Conservation (phyloP, 139 green algal species). For the Chlamydomonas sphaeroides region DNA sequence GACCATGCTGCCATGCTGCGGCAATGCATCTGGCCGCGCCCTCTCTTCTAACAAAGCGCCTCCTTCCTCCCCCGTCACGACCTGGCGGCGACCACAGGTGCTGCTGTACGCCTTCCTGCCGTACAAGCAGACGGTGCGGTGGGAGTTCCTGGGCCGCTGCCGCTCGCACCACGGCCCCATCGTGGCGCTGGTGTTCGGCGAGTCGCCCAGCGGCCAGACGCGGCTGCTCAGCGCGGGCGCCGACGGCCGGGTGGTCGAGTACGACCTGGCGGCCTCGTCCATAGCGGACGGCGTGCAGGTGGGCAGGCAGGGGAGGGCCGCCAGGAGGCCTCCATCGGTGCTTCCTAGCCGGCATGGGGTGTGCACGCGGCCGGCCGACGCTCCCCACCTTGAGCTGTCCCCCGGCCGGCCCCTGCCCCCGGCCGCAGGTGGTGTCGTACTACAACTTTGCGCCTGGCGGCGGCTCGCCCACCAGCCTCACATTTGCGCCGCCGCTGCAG, state of each 20-base stretch:
- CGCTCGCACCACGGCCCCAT: slow-evolving; percentile 61
- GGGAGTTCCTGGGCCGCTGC: slow-evolving; percentile 77
- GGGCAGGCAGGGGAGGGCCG: no score
- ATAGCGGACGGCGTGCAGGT: slow-evolving; percentile 52
- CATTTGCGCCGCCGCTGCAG: slow-evolving; percentile 73
- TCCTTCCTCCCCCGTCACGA: not conserved
- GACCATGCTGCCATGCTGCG: no score
- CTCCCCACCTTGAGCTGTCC: no score
- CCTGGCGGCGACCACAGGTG: no score
- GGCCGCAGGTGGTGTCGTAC: not conserved
- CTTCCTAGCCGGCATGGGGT: no score
- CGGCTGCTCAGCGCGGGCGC: slow-evolving; percentile 75
- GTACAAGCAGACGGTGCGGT: slow-evolving; percentile 62
- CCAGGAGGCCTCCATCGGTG: no score
- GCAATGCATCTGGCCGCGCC: no score
- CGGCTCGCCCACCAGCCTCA: slow-evolving; percentile 56
- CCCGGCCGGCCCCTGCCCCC: no score
- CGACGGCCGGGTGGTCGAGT: slow-evolving; percentile 73
- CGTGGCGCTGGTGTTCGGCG: slow-evolving; percentile 68
- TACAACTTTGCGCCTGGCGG: slow-evolving; percentile 46
- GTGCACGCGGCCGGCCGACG: no score
- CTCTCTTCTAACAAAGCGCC: no score
- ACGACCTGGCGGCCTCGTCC: slow-evolving; percentile 59
- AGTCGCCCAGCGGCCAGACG: slow-evolving; percentile 65
- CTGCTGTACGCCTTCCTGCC: slow-evolving; percentile 65